Evolutionary conservation across 257 asterid genomes (phyloP), one percentile per base, ranked within the genome.

Genomic region (Solanum commersonii): DNA sequence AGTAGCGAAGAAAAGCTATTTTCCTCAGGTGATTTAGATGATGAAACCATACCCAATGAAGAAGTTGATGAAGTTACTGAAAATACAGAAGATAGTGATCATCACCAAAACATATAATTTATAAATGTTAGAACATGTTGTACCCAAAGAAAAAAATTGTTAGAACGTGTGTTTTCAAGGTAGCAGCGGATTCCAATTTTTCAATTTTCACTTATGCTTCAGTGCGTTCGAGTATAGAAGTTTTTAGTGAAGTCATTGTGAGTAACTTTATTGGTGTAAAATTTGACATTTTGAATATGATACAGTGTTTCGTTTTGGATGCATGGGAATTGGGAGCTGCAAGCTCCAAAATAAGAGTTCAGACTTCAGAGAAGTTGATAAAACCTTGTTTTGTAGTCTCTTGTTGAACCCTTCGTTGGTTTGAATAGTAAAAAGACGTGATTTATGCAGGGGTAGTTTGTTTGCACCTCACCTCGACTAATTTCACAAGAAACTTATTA

Each of bases 61-160:
- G 93, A 92, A 88, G 95, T 37, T 11, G 94, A 92, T 59, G 98
- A 93, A 83, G 83, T 44, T n/a, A 49, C 56, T 60, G 87, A 87
- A 88, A 77, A 89, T 78, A 73, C 65, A 85, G 93, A 90, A 76
- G 89, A 90, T 29, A 34, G 79, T 71, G 90, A 87, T 89, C 90
- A 92, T 88, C 92, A 89, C 84, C 86, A 90, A 81, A 56, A 49
- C 9, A 46, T 70, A 84, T 87, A 87, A 89, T 56, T 87, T 89
- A 88, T 88, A 87, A 82, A 81, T 81, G 84, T 73, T 85, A 70
- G 81, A 90, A 88, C 56, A 78, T 88, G 89, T 87, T 65, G 77
- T 70, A 70, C n/a, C 77, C 37, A 31, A 70, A 29, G 10, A 31
- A 8, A 31, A 2, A 31, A 27, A 67, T 11, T 81, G 83, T 60